Conservation (phyloP, 2,329 filamentous ascomycete species). For the Arthroderma sp. region DNA sequence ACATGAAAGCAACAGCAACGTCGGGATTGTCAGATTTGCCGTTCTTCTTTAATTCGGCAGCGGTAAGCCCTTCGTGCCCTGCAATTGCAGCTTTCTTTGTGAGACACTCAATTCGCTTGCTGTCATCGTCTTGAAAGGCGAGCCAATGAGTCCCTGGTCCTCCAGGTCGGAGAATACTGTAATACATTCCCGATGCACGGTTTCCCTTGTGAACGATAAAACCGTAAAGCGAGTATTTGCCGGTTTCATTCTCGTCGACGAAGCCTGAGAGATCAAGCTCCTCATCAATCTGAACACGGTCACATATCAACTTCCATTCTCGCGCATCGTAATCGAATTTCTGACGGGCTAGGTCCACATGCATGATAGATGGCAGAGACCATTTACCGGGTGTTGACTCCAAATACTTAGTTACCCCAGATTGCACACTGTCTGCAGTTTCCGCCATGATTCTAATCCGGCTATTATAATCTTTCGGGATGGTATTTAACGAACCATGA, state of each 20-base stretch:
- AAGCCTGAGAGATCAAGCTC: conserved; percentile 33
- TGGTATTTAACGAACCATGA: conserved; percentile 19
- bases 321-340: conserved; percentile 40
- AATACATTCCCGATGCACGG: conserved; percentile 46
- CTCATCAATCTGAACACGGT: conserved; percentile 45
- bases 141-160: conserved; percentile 47
- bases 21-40: conserved; percentile 31
- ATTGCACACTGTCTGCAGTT: conserved; percentile 24
- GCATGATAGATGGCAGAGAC: conserved; percentile 37
- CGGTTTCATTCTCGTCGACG: conserved; percentile 21
- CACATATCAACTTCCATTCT: conserved; percentile 44
- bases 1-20: conserved; percentile 43
- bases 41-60: conserved; percentile 23
- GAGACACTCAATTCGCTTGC: conserved; percentile 43
- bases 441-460: conserved; percentile 27
- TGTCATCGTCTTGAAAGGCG: conserved; percentile 43
- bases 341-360: conserved; percentile 46
- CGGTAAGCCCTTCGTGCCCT: conserved; percentile 36
- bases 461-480: conserved; percentile 26
- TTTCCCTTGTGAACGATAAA: conserved; percentile 48
- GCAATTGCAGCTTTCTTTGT: conserved; percentile 43
- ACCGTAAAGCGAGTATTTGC: conserved; percentile 44
- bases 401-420: conserved; percentile 23
- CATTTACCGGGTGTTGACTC: conserved; percentile 24
- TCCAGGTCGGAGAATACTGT: conserved; percentile 45